phyloP scores from a whole-genome alignment of 2,329 filamentous ascomycete species.

The Aspergillus jensenii region DNA sequence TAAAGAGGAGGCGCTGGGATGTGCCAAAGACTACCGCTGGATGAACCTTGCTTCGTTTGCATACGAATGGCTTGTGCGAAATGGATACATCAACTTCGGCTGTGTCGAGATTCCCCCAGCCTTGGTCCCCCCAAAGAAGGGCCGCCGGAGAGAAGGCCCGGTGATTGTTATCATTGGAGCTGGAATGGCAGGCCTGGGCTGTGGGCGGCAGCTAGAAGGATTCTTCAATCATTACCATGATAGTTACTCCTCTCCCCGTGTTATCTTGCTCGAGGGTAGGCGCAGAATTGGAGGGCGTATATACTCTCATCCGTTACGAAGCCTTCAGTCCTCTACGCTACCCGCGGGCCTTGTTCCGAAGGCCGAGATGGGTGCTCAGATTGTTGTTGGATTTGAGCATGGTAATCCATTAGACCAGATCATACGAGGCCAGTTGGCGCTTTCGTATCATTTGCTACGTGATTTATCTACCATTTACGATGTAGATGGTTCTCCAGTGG shows the following conservation, averaged over 20 bases:
- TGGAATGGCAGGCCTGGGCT: conserved; percentile 89
- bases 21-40: conserved; percentile 82
- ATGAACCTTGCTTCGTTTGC: conserved; percentile 85
- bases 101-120: conserved; percentile 71
- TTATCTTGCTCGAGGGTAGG: conserved; percentile 83
- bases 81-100: conserved; percentile 95
- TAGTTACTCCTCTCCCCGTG: conserved; percentile 64
- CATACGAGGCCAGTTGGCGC: conserved; percentile 82
- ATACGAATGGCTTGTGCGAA: conserved; percentile 86
- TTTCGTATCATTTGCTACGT: conserved; percentile 80
- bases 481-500: conserved; percentile 61
- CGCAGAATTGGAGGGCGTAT: conserved; percentile 86
- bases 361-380: conserved; percentile 96
- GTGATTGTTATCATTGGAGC: conserved; percentile 87
- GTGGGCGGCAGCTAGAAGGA: conserved; percentile 86
- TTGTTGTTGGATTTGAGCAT: conserved; percentile 93
- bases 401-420: conserved; percentile 93
- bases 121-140: conserved; percentile 39
- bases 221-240: conserved; percentile 78
- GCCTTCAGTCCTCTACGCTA: conserved; percentile 56
- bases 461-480: conserved; percentile 88
- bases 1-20: conserved; percentile 83
- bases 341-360: conserved; percentile 65
- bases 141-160: conserved; percentile 55
- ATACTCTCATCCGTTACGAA: conserved; percentile 73